Percentiles rank a stretch among this genome's conserved stretches.
These are phyloP conservation scores for Rhazya stricta DNA, from an alignment of 257 asterid species.

Conservation along the genomic window DNA sequence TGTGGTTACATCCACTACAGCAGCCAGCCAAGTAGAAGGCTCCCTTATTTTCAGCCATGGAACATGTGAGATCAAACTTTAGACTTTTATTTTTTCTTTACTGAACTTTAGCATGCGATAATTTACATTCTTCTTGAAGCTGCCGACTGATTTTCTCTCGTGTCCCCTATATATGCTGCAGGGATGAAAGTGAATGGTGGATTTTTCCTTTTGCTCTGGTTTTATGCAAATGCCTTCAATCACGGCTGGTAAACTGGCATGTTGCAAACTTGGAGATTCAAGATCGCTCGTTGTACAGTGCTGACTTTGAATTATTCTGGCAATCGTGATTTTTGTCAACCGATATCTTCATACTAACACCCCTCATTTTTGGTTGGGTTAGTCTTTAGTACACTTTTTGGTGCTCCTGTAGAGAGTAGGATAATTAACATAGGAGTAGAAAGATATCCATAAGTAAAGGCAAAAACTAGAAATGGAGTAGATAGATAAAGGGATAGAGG, in stretches of 20 bases:
- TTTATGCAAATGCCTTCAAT: constrained; percentile 82
- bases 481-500: constrained; percentile 19
- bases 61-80: constrained; percentile 59
- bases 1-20: constrained; percentile 71
- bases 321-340: constrained; percentile 50
- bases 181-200: constrained; percentile 99
- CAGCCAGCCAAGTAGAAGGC: constrained; percentile 55
- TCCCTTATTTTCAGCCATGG: constrained; percentile 89
- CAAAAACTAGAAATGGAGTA: constrained; percentile 19
- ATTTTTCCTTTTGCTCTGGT: constrained; percentile 82
- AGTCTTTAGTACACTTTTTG: constrained; percentile 31
- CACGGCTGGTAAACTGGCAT: constrained; percentile 87
- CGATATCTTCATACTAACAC: constrained; percentile 39
- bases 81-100: background rate
- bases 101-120: background rate
- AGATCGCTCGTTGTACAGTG: constrained; percentile 87
- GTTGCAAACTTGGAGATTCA: constrained; percentile 94
- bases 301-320: constrained; percentile 91
- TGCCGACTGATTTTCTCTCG: background rate
- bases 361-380: constrained; percentile 60
- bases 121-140: background rate
- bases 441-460: constrained; percentile 25
- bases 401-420: constrained; percentile 31
- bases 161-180: constrained; percentile 29
- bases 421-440: constrained; percentile 52